Conservation (phyloP, 192 early-diverging fungal genomes). For the Gryganskiella cystojenkinii region DNA sequence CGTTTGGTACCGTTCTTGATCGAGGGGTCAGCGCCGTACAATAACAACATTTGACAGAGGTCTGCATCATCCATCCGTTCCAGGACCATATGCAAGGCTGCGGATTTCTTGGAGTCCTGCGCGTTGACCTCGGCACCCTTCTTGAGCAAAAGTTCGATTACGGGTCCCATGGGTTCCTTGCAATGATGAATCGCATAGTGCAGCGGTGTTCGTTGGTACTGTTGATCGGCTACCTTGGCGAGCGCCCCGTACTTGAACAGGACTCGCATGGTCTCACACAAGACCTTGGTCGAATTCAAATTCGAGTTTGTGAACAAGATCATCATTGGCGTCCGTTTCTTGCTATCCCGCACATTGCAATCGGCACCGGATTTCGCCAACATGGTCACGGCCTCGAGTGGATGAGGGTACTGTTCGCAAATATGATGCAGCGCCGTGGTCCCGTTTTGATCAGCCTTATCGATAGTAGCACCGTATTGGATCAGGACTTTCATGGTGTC, state of each 20-base stretch:
- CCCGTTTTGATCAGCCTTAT: conserved; percentile 37
- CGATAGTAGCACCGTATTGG: conserved; percentile 26
- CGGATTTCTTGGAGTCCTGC: conserved; percentile 19
- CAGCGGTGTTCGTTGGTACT: conserved; percentile 32
- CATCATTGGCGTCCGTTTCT: conserved; percentile 53
- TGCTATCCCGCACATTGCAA: conserved; percentile 38
- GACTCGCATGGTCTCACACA: conserved; percentile 41
- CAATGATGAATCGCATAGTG: conserved; percentile 44
- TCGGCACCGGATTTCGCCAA: conserved; percentile 46
- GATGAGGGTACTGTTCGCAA: conserved; percentile 45
- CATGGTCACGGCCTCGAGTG: conserved; percentile 31
- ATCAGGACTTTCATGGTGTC: conserved; percentile 45
- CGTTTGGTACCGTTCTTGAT: conserved; percentile 45
- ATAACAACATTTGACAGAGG: conserved; percentile 46
- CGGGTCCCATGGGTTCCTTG: conserved; percentile 31
- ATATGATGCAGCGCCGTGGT: conserved; percentile 43
- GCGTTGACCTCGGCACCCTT: conserved; percentile 51
- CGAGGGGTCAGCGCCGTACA: conserved; percentile 48
- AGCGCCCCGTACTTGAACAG: conserved; percentile 48
- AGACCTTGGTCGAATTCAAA: conserved; percentile 36
- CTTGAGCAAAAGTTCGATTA: conserved; percentile 46
- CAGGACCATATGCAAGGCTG: conserved; percentile 49
- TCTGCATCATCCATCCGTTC: conserved; percentile 49
- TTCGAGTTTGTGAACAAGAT: conserved; percentile 26
- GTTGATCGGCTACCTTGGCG: conserved; percentile 35